A percentile compares a stretch with the other conserved stretches of the same genome.
These are phyloP conservation scores for Leccinum subgranulosum DNA, from an alignment of 768 basidiomycete species.

Conservation along the genomic window DNA sequence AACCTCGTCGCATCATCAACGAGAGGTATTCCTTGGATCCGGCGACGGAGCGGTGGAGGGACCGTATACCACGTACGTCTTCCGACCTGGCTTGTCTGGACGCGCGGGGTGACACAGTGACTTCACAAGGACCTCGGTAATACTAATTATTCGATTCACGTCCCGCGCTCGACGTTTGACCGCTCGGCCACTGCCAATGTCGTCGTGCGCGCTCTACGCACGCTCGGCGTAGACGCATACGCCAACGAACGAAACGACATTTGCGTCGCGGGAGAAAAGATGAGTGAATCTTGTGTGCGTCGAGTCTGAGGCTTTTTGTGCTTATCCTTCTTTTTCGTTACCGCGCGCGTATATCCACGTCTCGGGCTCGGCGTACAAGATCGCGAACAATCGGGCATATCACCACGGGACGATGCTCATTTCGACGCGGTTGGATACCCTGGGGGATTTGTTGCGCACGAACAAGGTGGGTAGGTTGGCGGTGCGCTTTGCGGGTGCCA, in stretches of 20 bases:
- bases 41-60: constrained; percentile 89
- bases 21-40: constrained; percentile 67
- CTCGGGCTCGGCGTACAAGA: constrained; percentile 97
- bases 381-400: constrained; percentile 85
- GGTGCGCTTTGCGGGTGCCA: not conserved
- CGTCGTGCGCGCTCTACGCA: constrained; percentile 71
- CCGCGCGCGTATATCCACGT: constrained; percentile 49
- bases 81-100: not conserved
- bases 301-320: not conserved
- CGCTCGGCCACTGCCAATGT: constrained; percentile 73
- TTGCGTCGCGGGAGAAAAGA: constrained; percentile 83
- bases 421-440: constrained; percentile 65
- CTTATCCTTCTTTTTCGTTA: not conserved
- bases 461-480: constrained; percentile 55
- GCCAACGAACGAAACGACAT: constrained; percentile 93
- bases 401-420: constrained; percentile 99
- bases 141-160: constrained; percentile 93
- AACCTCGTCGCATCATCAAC: constrained; percentile 60
- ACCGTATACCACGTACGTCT: constrained; percentile 90
- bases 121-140: constrained; percentile 83
- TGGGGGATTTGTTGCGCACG: constrained; percentile 69
- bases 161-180: constrained; percentile 79
- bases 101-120: not conserved
- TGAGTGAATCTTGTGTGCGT: constrained; percentile 44
- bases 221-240: constrained; percentile 70